Conservation (phyloP, 495 filamentous ascomycete genomes). For the Tuber umbilicatum region DNA sequence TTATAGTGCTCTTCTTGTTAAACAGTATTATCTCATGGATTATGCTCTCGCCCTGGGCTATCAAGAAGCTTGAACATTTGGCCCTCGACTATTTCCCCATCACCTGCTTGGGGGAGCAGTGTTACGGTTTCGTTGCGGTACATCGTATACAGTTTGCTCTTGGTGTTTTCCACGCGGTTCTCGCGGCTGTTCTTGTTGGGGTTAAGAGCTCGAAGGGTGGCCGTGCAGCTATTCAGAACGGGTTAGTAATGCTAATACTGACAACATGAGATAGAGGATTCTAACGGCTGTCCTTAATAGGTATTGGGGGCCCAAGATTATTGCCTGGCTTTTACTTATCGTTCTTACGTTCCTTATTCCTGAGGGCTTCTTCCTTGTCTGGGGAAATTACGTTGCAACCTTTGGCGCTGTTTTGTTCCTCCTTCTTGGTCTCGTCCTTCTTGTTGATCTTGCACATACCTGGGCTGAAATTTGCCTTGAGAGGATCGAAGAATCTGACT, state of each 20-base stretch:
- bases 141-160: conserved; percentile 97
- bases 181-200: conserved; percentile 76
- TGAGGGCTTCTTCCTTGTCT: conserved; percentile 88
- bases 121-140: conserved; percentile 91
- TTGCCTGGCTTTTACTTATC: conserved; percentile 78
- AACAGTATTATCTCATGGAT: conserved; percentile 98
- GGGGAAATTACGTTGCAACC: conserved; percentile 89
- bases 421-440: conserved; percentile 79
- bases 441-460: conserved; percentile 94
- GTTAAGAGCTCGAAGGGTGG: conserved; percentile 81
- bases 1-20: conserved; percentile 71
- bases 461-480: conserved; percentile 94
- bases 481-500: conserved; percentile 87
- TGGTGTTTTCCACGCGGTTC: conserved; percentile 81
- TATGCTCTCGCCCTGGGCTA: conserved; percentile 97
- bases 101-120: conserved; percentile 79
- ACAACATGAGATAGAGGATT: conserved; percentile 66
- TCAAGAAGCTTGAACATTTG: conserved; percentile 85
- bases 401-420: conserved; percentile 89
- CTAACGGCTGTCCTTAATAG: not conserved
- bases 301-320: conserved; percentile 57
- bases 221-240: conserved; percentile 85
- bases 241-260: conserved; percentile 35
- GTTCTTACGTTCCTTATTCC: conserved; percentile 93
- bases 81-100: conserved; percentile 94